Percentiles rank a stretch among this genome's conserved stretches.
Conservation (phyloP, 1,284 basidiomycete genomes). For the Rhodotorula sp. region DNA sequence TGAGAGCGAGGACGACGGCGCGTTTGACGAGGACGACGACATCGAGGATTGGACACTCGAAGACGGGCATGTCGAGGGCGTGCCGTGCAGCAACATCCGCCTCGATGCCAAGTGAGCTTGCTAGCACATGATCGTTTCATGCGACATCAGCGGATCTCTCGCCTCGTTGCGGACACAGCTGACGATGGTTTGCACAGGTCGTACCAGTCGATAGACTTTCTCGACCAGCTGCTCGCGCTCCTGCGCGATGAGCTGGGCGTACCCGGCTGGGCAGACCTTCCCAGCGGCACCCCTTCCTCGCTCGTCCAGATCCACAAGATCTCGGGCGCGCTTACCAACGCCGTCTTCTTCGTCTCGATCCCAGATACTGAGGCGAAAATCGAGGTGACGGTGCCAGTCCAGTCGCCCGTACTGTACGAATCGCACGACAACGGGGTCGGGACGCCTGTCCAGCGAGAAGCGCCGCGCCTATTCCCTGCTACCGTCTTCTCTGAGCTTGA, state of each 20-base stretch:
- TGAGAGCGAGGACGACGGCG: background rate
- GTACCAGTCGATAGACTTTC: slow-evolving; percentile 64
- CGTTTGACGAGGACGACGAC: slow-evolving; percentile 28
- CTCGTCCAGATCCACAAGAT: slow-evolving; percentile 43
- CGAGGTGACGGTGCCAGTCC: slow-evolving; percentile 3
- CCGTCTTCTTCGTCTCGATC: slow-evolving; percentile 82
- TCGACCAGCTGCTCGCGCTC: slow-evolving; percentile 50
- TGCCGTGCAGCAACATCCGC: slow-evolving; percentile 35
- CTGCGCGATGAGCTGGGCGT: slow-evolving; percentile 39
- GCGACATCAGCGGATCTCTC: background rate
- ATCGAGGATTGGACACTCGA: slow-evolving; percentile 40
- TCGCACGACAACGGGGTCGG: too few relatives aligned
- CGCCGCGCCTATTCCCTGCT: slow-evolving; percentile 9
- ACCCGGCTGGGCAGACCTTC: slow-evolving; percentile 36
- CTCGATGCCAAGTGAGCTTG: slow-evolving; percentile 41
- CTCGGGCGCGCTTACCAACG: slow-evolving; percentile 83
- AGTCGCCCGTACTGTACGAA: slow-evolving; percentile 1
- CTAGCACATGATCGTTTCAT: background rate
- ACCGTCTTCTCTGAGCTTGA: slow-evolving; percentile 32
- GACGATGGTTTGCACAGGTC: slow-evolving; percentile 54
- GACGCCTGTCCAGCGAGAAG: background rate
- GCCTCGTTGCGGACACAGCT: background rate
- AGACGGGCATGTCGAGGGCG: slow-evolving; percentile 42
- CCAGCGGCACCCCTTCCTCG: slow-evolving; percentile 29
- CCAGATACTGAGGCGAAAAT: slow-evolving; percentile 36